phyloP scores from a whole-genome alignment of 371 early-diverging fungal genomes.

The Rhizomucor pusillus region DNA sequence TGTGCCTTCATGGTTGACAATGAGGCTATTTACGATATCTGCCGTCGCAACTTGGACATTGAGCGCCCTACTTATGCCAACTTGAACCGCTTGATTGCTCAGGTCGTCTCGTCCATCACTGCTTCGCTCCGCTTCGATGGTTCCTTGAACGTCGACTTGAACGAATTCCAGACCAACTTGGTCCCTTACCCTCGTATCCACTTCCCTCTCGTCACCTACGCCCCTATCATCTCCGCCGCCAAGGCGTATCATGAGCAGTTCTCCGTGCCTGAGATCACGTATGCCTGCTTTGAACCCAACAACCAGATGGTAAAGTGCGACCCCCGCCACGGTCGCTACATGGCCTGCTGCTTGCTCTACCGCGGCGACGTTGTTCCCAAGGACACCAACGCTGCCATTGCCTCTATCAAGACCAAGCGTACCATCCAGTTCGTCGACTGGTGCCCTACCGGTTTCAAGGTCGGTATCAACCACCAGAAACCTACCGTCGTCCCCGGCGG shows the following conservation, averaged over 20 bases:
- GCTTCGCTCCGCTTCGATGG: slow-evolving; percentile 98
- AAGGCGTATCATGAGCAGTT: slow-evolving; percentile 91
- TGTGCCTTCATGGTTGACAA: slow-evolving; percentile 91
- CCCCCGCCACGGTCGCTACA: slow-evolving; percentile 92
- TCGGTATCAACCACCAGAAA: slow-evolving; percentile 89
- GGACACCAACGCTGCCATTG: slow-evolving; percentile 88
- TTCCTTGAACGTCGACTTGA: slow-evolving; percentile 92
- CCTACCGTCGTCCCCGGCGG: slow-evolving; percentile 87
- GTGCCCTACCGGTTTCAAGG: slow-evolving; percentile 88
- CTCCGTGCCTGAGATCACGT: slow-evolving; percentile 87
- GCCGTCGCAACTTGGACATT: slow-evolving; percentile 96
- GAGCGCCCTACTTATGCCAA: slow-evolving; percentile 96
- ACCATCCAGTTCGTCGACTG: slow-evolving; percentile 95
- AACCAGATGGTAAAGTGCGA: slow-evolving; percentile 97
- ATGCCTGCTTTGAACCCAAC: slow-evolving; percentile 89
- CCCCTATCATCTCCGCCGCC: slow-evolving; percentile 87
- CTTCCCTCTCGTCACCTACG: slow-evolving; percentile 92
- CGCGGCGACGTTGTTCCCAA: slow-evolving; percentile 87
- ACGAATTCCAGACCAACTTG: slow-evolving; percentile 96
- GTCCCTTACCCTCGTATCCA: slow-evolving; percentile 96
- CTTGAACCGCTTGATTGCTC: slow-evolving; percentile 98
- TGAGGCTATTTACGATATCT: slow-evolving; percentile 97
- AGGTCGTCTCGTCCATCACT: slow-evolving; percentile 99
- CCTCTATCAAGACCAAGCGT: slow-evolving; percentile 86
- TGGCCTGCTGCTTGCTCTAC: slow-evolving; percentile 92